phyloP scores from a whole-genome alignment of 176 grass and related monocot species.

The Phyllostachys edulis region DNA sequence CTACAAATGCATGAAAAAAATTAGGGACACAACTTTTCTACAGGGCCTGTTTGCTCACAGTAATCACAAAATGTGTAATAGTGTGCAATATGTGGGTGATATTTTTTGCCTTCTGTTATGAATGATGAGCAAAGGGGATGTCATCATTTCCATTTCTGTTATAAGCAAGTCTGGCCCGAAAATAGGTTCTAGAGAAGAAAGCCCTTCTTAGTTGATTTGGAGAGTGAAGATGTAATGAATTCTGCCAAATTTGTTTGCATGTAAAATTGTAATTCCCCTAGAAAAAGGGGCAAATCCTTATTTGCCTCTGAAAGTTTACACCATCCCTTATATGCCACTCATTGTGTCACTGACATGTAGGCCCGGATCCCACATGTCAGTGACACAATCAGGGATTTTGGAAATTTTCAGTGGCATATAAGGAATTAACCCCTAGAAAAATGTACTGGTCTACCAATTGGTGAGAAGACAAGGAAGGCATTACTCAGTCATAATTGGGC shows the following conservation, averaged over 20 bases:
- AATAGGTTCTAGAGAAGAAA: neutral
- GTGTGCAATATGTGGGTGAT: neutral
- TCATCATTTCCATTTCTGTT: neutral
- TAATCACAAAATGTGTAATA: neutral
- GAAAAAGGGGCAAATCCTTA: no score
- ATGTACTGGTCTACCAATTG: neutral
- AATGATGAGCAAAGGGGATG: neutral
- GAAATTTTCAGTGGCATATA: no score
- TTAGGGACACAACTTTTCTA: neutral
- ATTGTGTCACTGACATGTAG: no score
- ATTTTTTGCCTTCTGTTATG: neutral
- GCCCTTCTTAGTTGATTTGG: constrained; percentile 2
- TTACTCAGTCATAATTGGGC: neutral
- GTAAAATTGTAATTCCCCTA: neutral
- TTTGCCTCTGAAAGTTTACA: no score
- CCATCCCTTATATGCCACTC: no score
- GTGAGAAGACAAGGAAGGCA: neutral
- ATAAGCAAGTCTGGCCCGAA: neutral
- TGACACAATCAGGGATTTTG: no score
- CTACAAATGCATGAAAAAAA: neutral
- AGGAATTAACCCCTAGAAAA: neutral
- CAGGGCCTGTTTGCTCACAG: neutral
- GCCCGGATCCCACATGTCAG: no score
- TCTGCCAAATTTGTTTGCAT: neutral
- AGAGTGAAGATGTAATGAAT: neutral